Evolutionary conservation across 768 basidiomycete species (phyloP), one percentile per base, ranked within the genome.

Genomic region (Rhizopogon vesiculosus): DNA sequence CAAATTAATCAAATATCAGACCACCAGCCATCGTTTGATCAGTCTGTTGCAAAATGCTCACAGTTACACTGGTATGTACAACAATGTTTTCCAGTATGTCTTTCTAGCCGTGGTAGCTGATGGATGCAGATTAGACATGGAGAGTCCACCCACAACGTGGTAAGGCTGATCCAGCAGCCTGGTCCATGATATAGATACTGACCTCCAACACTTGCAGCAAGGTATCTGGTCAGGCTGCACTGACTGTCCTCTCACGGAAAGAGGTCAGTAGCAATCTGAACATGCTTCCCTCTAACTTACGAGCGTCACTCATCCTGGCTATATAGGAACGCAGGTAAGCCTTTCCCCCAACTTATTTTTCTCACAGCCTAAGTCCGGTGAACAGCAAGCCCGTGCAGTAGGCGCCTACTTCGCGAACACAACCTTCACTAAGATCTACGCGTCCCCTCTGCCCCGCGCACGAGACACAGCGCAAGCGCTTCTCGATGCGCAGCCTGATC

Each of bases 71-170:
- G 19, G 46, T 22, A 35, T 8, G 46, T 16, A 8, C 19, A 9
- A 8, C 2, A 7, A 22, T 48, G 15, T 9, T 13, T 19, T 5
- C 18, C 25, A 5, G 19, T 18, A 18, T 38, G 19, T 35, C 8
- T 7, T 35, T 49, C 33, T 16, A 8, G 13, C 10, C 25, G 4
- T 25, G 25, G 22, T 35, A 2, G 15, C 46, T 22, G 5, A 49
- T 22, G 13, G 2, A 8, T 22, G 5, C 51, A 91, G 87, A 75
- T 90, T 61, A 76, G 89, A 53, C 89, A 92, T 65, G 89, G 83
- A 39, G 88, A 92, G 63, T 89, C 89, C 7, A 82, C 78, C 33
- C 89, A 91, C 61, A 92, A 92, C 61, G 59, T 86, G 64, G 89
- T 87, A 52, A 45, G 82, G 64, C n/a, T 48, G 25, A 42, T 29